Conservation (phyloP, 2,329 filamentous ascomycete genomes). For the Alternaria conjuncta region DNA sequence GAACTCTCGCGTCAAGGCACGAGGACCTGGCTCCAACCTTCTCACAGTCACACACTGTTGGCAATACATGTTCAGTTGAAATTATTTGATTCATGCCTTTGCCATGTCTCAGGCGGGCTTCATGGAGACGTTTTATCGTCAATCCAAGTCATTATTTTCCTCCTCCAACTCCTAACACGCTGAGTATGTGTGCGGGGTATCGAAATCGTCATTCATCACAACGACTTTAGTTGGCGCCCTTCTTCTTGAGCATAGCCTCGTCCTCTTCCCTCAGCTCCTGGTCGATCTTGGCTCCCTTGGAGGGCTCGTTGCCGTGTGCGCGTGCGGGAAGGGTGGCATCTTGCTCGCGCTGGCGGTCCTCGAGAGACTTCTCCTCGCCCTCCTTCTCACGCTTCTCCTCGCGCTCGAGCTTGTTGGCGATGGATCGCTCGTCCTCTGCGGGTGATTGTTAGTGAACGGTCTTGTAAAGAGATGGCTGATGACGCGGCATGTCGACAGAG, state of each 20-base stretch:
- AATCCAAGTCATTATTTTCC: conserved; percentile 14
- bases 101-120: conserved; percentile 8
- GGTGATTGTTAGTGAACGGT: conserved; percentile 33
- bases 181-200: conserved; percentile 15
- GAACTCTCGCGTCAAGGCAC: conserved; percentile 9
- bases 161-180: conserved; percentile 13
- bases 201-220: conserved; percentile 2
- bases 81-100: conserved; percentile 13
- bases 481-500: not conserved
- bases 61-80: not conserved
- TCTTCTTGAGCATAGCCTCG: conserved; percentile 67
- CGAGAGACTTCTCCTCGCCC: conserved; percentile 33
- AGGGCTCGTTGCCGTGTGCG: conserved; percentile 75
- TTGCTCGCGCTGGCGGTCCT: conserved; percentile 57
- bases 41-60: not conserved
- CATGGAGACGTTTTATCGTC: conserved; percentile 11
- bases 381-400: conserved; percentile 63
- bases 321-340: conserved; percentile 67
- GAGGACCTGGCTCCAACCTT: conserved; percentile 1
- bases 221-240: conserved; percentile 53
- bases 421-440: conserved; percentile 71
- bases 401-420: conserved; percentile 72
- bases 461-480: not conserved
- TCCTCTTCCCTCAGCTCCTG: conserved; percentile 72
- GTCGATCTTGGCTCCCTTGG: conserved; percentile 74